Conservation (phyloP, 305 asterid genomes). For the Fraxinus greggii region DNA sequence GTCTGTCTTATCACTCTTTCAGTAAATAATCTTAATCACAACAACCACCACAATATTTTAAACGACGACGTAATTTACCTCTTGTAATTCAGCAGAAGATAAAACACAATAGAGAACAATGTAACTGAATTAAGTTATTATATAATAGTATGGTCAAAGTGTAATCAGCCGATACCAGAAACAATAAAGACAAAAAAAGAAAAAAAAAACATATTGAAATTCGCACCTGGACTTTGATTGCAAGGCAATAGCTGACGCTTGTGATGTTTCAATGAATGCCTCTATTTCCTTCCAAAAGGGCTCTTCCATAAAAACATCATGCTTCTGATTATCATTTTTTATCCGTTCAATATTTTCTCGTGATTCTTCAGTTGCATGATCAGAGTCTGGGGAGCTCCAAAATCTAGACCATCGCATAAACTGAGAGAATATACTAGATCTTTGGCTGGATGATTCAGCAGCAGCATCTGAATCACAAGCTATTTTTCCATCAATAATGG, state of each 20-base stretch:
- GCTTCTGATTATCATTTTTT: slow-evolving; percentile 29
- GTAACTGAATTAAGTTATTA: neutral
- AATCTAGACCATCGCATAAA: slow-evolving; percentile 39
- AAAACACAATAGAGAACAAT: neutral
- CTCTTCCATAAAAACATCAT: slow-evolving; percentile 44
- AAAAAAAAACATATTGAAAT: neutral
- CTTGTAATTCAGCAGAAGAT: slow-evolving; percentile 8
- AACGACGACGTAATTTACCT: neutral
- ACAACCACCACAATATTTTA: neutral
- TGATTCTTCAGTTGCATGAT: slow-evolving; percentile 30
- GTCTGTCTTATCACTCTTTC: neutral
- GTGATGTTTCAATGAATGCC: slow-evolving; percentile 46
- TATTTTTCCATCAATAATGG: slow-evolving; percentile 24
- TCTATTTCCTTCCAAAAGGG: slow-evolving; percentile 71
- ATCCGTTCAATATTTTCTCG: slow-evolving; percentile 24
- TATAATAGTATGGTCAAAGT: neutral
- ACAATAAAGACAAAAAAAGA: slow-evolving; percentile 11
- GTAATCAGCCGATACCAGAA: slow-evolving; percentile 11
- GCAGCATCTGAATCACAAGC: slow-evolving; percentile 24
- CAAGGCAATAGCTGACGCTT: slow-evolving; percentile 43
- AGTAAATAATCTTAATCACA: neutral
- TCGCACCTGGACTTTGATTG: slow-evolving; percentile 67
- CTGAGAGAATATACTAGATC: slow-evolving; percentile 29
- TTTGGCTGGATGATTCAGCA: slow-evolving; percentile 24
- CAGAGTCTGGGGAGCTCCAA: slow-evolving; percentile 36